phyloP scores from a whole-genome alignment of 139 green algal species.

The Tetradesmus lagerheimii region DNA sequence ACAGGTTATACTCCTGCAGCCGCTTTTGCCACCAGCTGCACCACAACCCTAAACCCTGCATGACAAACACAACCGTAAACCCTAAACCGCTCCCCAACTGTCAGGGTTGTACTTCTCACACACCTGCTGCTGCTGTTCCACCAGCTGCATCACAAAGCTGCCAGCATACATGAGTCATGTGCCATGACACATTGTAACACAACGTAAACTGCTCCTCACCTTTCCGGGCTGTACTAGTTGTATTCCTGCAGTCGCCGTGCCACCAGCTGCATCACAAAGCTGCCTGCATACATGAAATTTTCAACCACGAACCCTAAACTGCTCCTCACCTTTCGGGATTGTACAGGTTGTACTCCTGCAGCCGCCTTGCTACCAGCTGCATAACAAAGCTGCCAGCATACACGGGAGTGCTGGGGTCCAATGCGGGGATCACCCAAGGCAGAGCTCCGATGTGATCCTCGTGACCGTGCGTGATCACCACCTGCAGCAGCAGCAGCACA shows the following conservation, averaged over 20 bases:
- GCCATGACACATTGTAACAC: no score
- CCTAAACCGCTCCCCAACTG: slow-evolving; percentile 48
- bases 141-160: slow-evolving; percentile 95
- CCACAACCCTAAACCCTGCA: no score
- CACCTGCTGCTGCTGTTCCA: slow-evolving; percentile 90
- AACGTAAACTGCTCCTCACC: no score
- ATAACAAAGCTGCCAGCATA: slow-evolving; percentile 94
- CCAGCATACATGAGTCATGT: slow-evolving; percentile 92
- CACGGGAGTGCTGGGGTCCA: slow-evolving; percentile 95
- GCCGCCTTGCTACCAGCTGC: slow-evolving; percentile 90
- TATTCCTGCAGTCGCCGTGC: no score
- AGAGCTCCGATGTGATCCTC: slow-evolving; percentile 91
- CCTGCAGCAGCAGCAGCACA: not conserved
- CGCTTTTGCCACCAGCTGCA: no score
- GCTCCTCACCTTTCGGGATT: slow-evolving; percentile 67
- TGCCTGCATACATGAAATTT: no score
- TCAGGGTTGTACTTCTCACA: slow-evolving; percentile 90
- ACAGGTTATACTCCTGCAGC: no score
- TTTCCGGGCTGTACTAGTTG: no score
- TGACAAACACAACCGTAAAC: no score
- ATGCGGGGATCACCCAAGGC: slow-evolving; percentile 87
- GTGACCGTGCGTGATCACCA: slow-evolving; percentile 68
- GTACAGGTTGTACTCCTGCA: slow-evolving; percentile 96
- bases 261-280: no score
- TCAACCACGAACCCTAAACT: not conserved